A percentile compares a stretch with the other conserved stretches of the same genome.
phyloP scores from a whole-genome alignment of 106 monocot genomes.

The Apostasia shenzhenica region DNA sequence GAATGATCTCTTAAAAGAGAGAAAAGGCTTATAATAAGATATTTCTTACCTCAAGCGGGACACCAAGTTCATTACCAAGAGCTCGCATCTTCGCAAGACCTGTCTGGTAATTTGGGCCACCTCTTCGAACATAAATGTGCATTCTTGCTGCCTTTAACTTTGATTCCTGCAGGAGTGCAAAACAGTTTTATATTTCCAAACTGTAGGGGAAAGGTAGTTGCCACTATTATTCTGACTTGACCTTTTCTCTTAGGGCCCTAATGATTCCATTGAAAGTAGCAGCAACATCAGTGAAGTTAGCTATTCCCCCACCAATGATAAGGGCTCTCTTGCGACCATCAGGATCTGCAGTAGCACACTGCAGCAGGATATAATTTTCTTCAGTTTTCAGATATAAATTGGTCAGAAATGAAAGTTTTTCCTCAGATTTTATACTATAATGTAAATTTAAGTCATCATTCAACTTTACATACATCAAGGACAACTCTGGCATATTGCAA shows the following conservation, averaged over 20 bases:
- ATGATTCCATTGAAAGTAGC: conserved; percentile 88
- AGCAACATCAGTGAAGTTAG: conserved; percentile 94
- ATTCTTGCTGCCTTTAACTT: conserved; percentile 80
- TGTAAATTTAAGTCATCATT: background rate
- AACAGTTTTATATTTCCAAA: background rate
- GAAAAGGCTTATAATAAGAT: background rate
- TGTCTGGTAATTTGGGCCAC: conserved; percentile 81
- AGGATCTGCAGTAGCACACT: conserved; percentile 87
- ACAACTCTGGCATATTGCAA: conserved; percentile 81
- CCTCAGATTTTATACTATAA: too few relatives aligned
- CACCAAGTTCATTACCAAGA: conserved; percentile 56
- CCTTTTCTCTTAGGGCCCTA: conserved; percentile 85
- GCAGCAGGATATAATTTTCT: background rate
- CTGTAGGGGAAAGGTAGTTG: background rate
- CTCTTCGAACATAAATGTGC: conserved; percentile 83
- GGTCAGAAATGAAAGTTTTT: too few relatives aligned
- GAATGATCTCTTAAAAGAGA: background rate
- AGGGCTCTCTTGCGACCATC: conserved; percentile 89
- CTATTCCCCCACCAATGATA: conserved; percentile 90
- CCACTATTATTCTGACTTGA: background rate
- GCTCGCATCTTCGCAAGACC: conserved; percentile 79
- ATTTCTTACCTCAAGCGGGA: conserved; percentile 66
- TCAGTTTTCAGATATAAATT: background rate
- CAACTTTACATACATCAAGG: conserved; percentile 45
- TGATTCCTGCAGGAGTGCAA: conserved; percentile 37